These are phyloP conservation scores for Tubosaeta sp. DNA, from an alignment of 768 basidiomycete species.

Conservation along the genomic window DNA sequence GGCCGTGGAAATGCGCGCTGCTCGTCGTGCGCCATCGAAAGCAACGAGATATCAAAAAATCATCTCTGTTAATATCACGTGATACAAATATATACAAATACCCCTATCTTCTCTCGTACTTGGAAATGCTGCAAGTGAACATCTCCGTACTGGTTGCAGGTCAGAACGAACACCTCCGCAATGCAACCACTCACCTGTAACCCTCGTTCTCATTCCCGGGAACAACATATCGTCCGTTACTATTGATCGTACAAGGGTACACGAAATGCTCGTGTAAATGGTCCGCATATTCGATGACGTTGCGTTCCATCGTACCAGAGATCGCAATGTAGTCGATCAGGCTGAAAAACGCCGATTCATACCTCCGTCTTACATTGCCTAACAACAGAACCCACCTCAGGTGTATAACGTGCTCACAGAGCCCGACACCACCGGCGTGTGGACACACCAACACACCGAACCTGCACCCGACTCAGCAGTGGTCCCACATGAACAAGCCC, in stretches of 20 bases:
- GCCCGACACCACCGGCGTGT: constrained; percentile 88
- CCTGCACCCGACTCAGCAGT: constrained; percentile 32
- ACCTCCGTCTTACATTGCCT: neutral
- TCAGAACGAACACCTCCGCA: constrained; percentile 6
- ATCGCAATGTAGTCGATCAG: constrained; percentile 90
- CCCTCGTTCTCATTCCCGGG: constrained; percentile 70
- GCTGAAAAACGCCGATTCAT: constrained; percentile 34
- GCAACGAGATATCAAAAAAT: constrained; percentile 6
- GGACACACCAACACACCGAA: constrained; percentile 86
- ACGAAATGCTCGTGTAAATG: constrained; percentile 91
- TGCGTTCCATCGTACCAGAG: constrained; percentile 85
- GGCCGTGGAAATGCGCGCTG: constrained; percentile 11
- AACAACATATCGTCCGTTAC: constrained; percentile 80
- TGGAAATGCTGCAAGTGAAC: constrained; percentile 67
- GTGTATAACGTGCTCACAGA: constrained; percentile 91
- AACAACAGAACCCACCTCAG: constrained; percentile 46
- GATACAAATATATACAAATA: constrained; percentile 21
- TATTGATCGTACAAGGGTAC: constrained; percentile 79
- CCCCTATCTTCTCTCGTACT: constrained; percentile 34
- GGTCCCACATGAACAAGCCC: constrained; percentile 1
- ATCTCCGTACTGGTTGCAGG: constrained; percentile 64
- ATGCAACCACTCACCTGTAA: constrained; percentile 40
- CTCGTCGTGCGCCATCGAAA: constrained; percentile 23
- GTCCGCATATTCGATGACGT: constrained; percentile 82
- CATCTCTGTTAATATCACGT: constrained; percentile 10